Base-by-base conservation (phyloP, 139 green algal genomes). In the Ettlia oleoabundans region DNA sequence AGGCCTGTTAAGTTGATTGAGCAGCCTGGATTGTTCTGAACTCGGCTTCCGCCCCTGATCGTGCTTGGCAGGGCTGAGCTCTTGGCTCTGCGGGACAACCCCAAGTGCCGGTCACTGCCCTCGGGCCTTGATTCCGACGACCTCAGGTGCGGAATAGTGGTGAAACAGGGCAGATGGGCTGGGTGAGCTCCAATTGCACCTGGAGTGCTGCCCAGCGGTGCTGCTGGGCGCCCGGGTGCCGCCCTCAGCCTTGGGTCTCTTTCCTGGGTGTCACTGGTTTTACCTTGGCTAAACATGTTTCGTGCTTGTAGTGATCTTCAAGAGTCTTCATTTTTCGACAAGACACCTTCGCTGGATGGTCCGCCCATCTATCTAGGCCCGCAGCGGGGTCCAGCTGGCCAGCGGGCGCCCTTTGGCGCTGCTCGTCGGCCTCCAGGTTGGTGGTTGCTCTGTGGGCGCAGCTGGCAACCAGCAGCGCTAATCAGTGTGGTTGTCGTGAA, bases 291-390 rank as follows among this genome's bases (percentile, higher is more conserved):
- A n/a, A n/a, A n/a, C n/a, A n/a, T n/a, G n/a, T 58, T 58, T 10
- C 47, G 13, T 58, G 21, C 55, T 9, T 75, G 64, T 47, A 80
- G 69, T 21, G 81, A 86, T 38, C 69, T 86, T 51, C 58, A 69
- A 82, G 81, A 86, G 41, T 82, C 71, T 2, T 61, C 53, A 40
- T 86, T 86, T 71, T 86, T 86, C 19, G 81, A 86, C 68, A 82
- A 82, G 66, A 26, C 52, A 6, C 69, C 69, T 22, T 47, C 71
- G 6, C 35, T 61, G 18, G 75, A 81, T 61, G 75, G 26, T 8
- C 55, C 55, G 55, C 58, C 33, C 53, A 61, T 86, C 68, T 86
- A 86, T 40, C 40, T 86, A 35, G 81, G 81, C 0, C 81, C 81
- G 33, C 81, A 86, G 76, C 52, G 81, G 5, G 66, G 53, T 10